These are phyloP conservation scores for Claviceps capensis DNA, from an alignment of 2,329 filamentous ascomycete genomes.

Conservation along the genomic window DNA sequence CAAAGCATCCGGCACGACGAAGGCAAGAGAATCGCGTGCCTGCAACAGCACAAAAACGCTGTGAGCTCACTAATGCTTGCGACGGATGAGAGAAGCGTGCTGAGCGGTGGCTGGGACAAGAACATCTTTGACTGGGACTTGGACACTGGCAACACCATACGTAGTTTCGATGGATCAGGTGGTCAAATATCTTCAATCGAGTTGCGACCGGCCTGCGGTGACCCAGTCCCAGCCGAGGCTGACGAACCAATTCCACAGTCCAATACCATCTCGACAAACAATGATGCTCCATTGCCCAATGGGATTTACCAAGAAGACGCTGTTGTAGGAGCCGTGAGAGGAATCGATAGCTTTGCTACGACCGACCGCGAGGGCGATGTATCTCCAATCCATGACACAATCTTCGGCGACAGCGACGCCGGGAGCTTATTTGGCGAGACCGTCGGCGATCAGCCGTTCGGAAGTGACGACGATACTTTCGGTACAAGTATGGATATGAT, in stretches of 20 bases:
- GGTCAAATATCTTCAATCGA: slow-evolving; percentile 84
- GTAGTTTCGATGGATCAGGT: slow-evolving; percentile 63
- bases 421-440: slow-evolving; percentile 83
- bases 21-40: slow-evolving; percentile 70
- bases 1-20: slow-evolving; percentile 91
- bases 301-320: slow-evolving; percentile 22
- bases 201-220: slow-evolving; percentile 60
- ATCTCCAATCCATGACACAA: slow-evolving; percentile 61
- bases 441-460: slow-evolving; percentile 48
- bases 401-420: slow-evolving; percentile 67
- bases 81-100: slow-evolving; percentile 70
- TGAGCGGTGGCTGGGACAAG: slow-evolving; percentile 97
- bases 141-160: slow-evolving; percentile 64
- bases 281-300: slow-evolving; percentile 44
- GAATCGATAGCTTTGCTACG: slow-evolving; percentile 11
- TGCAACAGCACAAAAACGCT: slow-evolving; percentile 77
- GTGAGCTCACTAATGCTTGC: slow-evolving; percentile 77
- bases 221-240: slow-evolving; percentile 63
- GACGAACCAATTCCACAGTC: slow-evolving; percentile 39
- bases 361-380: slow-evolving; percentile 37
- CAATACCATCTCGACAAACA: slow-evolving; percentile 67
- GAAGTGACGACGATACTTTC: slow-evolving; percentile 75
- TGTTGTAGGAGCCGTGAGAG: slow-evolving; percentile 3
- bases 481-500: slow-evolving; percentile 54
- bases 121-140: slow-evolving; percentile 89